phyloP scores from a whole-genome alignment of 2,329 filamentous ascomycete genomes.

The Alternaria hordeiaustralica region DNA sequence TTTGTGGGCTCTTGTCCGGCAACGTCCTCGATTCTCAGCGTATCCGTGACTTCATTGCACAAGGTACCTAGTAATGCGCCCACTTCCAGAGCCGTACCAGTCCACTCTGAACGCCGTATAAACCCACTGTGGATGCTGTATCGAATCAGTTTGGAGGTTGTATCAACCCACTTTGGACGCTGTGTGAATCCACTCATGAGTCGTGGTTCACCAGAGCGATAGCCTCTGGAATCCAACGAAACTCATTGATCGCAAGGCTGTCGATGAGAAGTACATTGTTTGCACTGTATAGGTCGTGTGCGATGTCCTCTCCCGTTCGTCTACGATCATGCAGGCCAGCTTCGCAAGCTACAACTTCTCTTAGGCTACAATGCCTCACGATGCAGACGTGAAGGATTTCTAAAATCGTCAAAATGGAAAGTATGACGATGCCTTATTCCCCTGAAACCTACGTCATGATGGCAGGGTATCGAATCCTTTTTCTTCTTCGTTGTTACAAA shows the following conservation, averaged over 20 bases:
- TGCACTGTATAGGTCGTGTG: too few relatives aligned
- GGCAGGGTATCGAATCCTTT: too few relatives aligned
- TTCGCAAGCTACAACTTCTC: too few relatives aligned
- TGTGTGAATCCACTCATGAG: neutral
- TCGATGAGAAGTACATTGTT: too few relatives aligned
- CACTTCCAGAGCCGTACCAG: neutral
- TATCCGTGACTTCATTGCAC: neutral
- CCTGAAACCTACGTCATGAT: neutral
- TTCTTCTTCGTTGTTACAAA: neutral
- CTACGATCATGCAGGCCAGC: too few relatives aligned
- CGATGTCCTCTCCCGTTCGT: too few relatives aligned
- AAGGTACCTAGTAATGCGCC: rapidly evolving
- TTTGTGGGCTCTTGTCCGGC: neutral
- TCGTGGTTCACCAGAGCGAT: neutral
- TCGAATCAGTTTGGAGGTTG: neutral
- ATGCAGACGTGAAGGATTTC: neutral
- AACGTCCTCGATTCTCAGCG: neutral
- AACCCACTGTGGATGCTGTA: neutral
- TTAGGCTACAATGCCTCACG: too few relatives aligned
- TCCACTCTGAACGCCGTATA: neutral
- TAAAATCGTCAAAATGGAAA: neutral
- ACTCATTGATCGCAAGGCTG: too few relatives aligned
- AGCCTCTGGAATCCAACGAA: neutral
- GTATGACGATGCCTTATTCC: neutral
- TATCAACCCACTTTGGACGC: neutral